phyloP scores from a whole-genome alignment of 2,329 filamentous ascomycete genomes.

The Chalaropsis thielavioides region DNA sequence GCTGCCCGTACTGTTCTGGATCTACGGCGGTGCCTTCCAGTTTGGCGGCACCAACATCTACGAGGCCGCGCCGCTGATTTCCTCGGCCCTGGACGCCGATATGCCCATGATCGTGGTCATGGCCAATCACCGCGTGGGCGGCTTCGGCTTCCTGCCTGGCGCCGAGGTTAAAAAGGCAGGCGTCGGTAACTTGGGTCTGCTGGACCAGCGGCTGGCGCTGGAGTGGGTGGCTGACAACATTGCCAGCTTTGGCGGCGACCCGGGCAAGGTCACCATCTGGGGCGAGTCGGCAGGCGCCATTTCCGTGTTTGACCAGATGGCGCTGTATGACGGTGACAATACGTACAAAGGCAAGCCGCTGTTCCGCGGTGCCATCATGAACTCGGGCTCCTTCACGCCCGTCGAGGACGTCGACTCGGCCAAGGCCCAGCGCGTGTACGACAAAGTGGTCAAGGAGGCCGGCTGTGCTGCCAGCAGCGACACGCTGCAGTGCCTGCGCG shows the following conservation, averaged over 20 bases:
- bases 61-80: conserved; percentile 26
- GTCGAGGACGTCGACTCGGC: conserved; percentile 37
- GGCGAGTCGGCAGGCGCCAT: conserved; percentile 46
- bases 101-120: conserved; percentile 49
- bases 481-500: conserved; percentile 41
- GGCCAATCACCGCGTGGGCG: conserved; percentile 50
- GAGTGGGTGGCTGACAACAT: conserved; percentile 53
- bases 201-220: conserved; percentile 45
- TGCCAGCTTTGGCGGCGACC: conserved; percentile 50
- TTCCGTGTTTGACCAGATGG: conserved; percentile 48
- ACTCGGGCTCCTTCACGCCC: conserved; percentile 38
- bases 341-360: conserved; percentile 49
- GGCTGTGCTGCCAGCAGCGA: conserved; percentile 39
- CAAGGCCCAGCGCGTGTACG: conserved; percentile 42
- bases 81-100: conserved; percentile 27
- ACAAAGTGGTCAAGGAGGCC: conserved; percentile 35
- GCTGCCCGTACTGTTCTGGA: conserved; percentile 43
- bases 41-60: conserved; percentile 26
- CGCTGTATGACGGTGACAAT: conserved; percentile 45
- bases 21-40: conserved; percentile 39
- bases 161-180: conserved; percentile 41
- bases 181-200: conserved; percentile 42
- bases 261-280: conserved; percentile 49
- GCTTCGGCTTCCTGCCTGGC: conserved; percentile 47
- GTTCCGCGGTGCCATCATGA: conserved; percentile 53